phyloP scores from a whole-genome alignment of 2,329 filamentous ascomycete species.

The Domatiomyces globalis region DNA sequence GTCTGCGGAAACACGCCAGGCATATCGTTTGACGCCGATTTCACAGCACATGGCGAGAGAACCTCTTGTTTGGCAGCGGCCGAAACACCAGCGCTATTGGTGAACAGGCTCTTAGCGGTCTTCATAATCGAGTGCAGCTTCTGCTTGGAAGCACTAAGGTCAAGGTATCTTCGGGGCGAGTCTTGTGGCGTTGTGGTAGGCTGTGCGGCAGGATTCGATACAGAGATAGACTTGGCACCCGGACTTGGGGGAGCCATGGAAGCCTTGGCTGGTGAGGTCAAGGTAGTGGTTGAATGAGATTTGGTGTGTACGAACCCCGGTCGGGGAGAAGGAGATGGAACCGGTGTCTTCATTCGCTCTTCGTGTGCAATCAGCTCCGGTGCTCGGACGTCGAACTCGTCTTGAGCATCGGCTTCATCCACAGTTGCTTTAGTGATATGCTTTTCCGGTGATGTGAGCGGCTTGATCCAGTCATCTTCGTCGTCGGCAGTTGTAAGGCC shows the following conservation, averaged over 20 bases:
- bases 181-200: slow-evolving; percentile 44
- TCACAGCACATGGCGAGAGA: slow-evolving; percentile 29
- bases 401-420: slow-evolving; percentile 33
- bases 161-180: slow-evolving; percentile 44
- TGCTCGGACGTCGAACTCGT: slow-evolving; percentile 28
- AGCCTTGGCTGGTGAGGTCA: slow-evolving; percentile 37
- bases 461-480: slow-evolving; percentile 48
- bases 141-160: slow-evolving; percentile 82
- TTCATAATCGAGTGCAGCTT: slow-evolving; percentile 84
- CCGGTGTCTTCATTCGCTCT: slow-evolving; percentile 14
- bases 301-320: slow-evolving; percentile 41
- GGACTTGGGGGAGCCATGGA: slow-evolving; percentile 22
- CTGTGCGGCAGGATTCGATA: slow-evolving; percentile 47
- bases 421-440: slow-evolving; percentile 32
- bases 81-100: slow-evolving; percentile 51
- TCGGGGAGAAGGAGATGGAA: slow-evolving; percentile 9
- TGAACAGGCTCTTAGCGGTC: slow-evolving; percentile 72
- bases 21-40: slow-evolving; percentile 19
- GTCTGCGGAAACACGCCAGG: slow-evolving; percentile 20
- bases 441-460: slow-evolving; percentile 23
- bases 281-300: slow-evolving; percentile 47
- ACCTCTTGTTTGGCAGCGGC: slow-evolving; percentile 45
- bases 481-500: slow-evolving; percentile 24
- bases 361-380: slow-evolving; percentile 18
- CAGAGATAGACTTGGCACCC: slow-evolving; percentile 45